Conservation (phyloP, 2,329 filamentous ascomycete genomes). For the Aspergillus fischeri region DNA sequence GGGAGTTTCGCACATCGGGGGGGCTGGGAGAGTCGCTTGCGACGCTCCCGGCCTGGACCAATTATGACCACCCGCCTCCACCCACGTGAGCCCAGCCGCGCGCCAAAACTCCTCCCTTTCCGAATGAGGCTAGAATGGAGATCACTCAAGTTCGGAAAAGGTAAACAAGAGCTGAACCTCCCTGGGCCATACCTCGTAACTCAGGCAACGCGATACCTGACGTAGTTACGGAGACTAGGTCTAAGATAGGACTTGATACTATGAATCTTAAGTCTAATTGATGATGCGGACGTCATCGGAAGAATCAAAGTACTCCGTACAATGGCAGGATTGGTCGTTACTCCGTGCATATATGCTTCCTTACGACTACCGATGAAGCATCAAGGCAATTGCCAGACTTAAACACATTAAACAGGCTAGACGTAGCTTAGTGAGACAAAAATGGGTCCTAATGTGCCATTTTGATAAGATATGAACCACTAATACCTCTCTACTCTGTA, state of each 20-base stretch:
- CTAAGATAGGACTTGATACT: background rate
- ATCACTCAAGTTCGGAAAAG: constrained; percentile 6
- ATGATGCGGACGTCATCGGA: background rate
- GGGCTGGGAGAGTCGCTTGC: constrained; percentile 22
- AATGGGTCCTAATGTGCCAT: background rate
- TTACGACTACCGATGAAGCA: background rate
- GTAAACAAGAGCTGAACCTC: constrained; percentile 19
- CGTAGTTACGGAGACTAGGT: background rate
- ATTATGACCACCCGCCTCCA: constrained; percentile 14
- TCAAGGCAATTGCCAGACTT: background rate
- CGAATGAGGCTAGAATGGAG: constrained; percentile 12
- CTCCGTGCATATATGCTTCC: background rate
- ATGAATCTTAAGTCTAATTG: background rate
- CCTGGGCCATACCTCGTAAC: constrained; percentile 14
- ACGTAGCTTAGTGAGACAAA: background rate
- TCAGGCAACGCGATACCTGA: constrained; percentile 16
- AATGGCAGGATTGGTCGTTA: background rate
- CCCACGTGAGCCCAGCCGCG: constrained; percentile 27
- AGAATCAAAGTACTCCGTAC: too few relatives aligned
- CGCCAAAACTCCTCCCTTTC: constrained; percentile 10
- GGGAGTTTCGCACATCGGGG: constrained; percentile 17
- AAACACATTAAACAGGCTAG: background rate
- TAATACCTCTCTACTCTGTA: too few relatives aligned
- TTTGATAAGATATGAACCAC: too few relatives aligned
- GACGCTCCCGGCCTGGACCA: constrained; percentile 11